A percentile compares a stretch with the other conserved stretches of the same genome.
These are phyloP conservation scores for Oligophagozyma castellii DNA, from an alignment of 1,139 yeast genomes.

Conservation along the genomic window DNA sequence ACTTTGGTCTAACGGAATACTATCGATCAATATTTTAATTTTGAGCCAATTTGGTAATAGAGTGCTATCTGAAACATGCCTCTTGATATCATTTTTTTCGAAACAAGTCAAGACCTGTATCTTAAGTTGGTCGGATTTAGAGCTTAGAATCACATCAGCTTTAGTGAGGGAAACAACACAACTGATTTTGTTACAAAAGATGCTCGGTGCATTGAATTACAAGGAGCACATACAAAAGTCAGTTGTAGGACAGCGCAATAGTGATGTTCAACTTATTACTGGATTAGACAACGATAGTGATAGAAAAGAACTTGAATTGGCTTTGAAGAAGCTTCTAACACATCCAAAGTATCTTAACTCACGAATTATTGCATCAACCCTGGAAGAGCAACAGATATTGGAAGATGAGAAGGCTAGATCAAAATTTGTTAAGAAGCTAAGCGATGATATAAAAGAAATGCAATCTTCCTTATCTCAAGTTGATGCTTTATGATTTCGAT, in stretches of 20 bases:
- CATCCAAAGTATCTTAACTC: constrained; percentile 78
- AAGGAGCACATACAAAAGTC: constrained; percentile 27
- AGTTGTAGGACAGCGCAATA: constrained; percentile 12
- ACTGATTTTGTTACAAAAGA: constrained; percentile 50
- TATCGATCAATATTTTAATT: constrained; percentile 52
- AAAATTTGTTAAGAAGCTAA: constrained; percentile 35
- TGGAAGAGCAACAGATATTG: constrained; percentile 48
- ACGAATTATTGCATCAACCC: constrained; percentile 46
- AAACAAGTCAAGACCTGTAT: constrained; percentile 54
- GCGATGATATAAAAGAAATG: constrained; percentile 42
- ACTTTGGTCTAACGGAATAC: constrained; percentile 71
- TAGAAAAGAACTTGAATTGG: constrained; percentile 41
- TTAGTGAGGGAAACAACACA: constrained; percentile 70
- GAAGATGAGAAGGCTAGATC: constrained; percentile 32
- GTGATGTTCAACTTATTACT: constrained; percentile 31
- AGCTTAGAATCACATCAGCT: constrained; percentile 48
- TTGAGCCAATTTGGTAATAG: constrained; percentile 50
- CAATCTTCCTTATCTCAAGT: constrained; percentile 45
- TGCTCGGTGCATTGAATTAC: constrained; percentile 38
- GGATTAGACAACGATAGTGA: constrained; percentile 49
- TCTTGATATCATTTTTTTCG: constrained; percentile 49
- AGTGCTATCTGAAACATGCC: constrained; percentile 50
- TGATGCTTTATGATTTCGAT: constrained; percentile 43
- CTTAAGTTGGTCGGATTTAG: constrained; percentile 55
- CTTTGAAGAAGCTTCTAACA: constrained; percentile 56